Conservation (phyloP, 2,329 filamentous ascomycete species). For the Fusarium tricinctum region DNA sequence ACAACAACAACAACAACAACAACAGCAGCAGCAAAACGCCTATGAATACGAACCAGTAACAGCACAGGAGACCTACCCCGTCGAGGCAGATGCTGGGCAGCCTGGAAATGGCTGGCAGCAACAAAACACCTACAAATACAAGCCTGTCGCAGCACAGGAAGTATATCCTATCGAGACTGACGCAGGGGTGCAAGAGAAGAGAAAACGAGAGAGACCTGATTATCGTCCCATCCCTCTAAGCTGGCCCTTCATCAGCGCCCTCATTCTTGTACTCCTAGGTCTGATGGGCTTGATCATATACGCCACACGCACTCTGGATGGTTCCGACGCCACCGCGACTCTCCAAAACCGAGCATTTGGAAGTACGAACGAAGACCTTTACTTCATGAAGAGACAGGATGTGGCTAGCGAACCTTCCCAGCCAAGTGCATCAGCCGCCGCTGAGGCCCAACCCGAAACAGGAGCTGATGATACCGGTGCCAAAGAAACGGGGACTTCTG, state of each 20-base stretch:
- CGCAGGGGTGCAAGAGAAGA: slow-evolving; percentile 2
- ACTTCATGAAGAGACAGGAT: slow-evolving; percentile 30
- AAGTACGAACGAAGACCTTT: not conserved
- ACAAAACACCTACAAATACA: slow-evolving; percentile 26
- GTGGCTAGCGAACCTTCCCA: slow-evolving; percentile 6
- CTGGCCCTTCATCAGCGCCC: slow-evolving; percentile 34
- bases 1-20: not conserved
- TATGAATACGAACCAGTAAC: slow-evolving; percentile 34
- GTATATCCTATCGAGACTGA: slow-evolving; percentile 21
- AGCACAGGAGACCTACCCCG: slow-evolving; percentile 10
- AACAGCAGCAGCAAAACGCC: not conserved
- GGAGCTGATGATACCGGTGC: not conserved
- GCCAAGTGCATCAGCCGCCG: slow-evolving; percentile 2
- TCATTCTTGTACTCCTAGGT: slow-evolving; percentile 25
- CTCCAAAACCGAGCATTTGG: slow-evolving; percentile 25
- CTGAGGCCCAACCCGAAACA: slow-evolving; percentile 7
- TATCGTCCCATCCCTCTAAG: slow-evolving; percentile 40
- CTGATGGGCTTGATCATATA: slow-evolving; percentile 31
- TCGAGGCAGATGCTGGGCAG: slow-evolving; percentile 14
- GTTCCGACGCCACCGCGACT: slow-evolving; percentile 27
- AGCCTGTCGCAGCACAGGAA: slow-evolving; percentile 27
- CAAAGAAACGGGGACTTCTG: slow-evolving; percentile 4
- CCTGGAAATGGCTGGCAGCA: not conserved
- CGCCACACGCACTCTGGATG: slow-evolving; percentile 15
- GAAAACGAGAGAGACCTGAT: slow-evolving; percentile 26